Evolutionary conservation across 352 stramenopile genomes (phyloP), one percentile per base, ranked within the genome.

Genomic region (Phytophthora constricta): DNA sequence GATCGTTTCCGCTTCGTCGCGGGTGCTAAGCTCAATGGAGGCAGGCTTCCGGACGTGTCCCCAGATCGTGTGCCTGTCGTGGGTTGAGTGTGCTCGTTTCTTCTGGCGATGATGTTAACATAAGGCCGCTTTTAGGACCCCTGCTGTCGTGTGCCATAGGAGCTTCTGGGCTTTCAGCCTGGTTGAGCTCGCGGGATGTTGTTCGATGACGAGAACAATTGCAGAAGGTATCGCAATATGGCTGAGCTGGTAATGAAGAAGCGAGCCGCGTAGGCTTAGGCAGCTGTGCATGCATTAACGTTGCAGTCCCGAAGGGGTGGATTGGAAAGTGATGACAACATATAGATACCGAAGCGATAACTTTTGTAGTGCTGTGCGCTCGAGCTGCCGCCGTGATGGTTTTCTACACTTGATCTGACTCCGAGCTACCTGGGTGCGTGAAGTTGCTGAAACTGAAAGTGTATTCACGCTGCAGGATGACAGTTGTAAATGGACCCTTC

Each of bases 331-430:
- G 72, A 77, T 70, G 72, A 80, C 54, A 75, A 62, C 25, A 25
- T 45, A 55, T 45, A 22, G 39, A 17, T 70, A 66, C 64, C 46
- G 47, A 57, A 77, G 60, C 37, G 64, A 46, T 17, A 13, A 19
- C 17, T 46, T 27, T 55, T 42, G 28, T 20, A 37, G 34, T 34
- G 48, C 20, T 64, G 7, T 50, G 42, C 50, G 26, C 22, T 59
- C 13, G 52, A 59, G 58, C 54, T 33, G 20, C 49, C 42, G 65
- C 67, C 27, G 45, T 76, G 72, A 77, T 68, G 60, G 69, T 70
- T 76, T n/a, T 76, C 52, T 80, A 77, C 72, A 80, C 72, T 80
- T 80, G 72, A 80, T 23, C 72, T 77, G 72, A 80, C 76, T 75
- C 72, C 60, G 31, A 37, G 13, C 31, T 7, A 37, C 7, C 31